phyloP scores from a whole-genome alignment of 306 rosid genomes.

The Abrus precatorius region DNA sequence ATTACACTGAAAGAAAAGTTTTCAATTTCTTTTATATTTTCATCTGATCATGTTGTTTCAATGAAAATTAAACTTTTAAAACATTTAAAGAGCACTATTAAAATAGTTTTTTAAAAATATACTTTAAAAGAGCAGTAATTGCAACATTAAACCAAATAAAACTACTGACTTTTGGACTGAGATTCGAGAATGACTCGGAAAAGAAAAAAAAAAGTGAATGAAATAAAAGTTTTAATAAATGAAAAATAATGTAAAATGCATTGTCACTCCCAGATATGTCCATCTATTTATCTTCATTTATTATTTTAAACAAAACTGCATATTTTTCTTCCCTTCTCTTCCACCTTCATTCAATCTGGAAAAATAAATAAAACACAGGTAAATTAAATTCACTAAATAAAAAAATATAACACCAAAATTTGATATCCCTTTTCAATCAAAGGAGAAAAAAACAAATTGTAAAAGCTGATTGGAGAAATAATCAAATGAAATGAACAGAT shows the following conservation, averaged over 20 bases:
- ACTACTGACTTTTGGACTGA: background rate
- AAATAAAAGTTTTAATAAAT: background rate
- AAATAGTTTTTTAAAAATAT: too few species aligned
- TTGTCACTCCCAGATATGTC: background rate
- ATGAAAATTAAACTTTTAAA: too few species aligned
- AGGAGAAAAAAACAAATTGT: constrained; percentile 12
- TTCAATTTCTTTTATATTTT: too few species aligned
- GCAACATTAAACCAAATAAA: background rate
- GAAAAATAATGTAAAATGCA: constrained; percentile 1
- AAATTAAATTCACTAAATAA: constrained; percentile 26
- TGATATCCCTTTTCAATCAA: constrained; percentile 26
- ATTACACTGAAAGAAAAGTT: too few species aligned
- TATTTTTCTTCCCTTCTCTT: background rate
- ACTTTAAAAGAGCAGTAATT: background rate
- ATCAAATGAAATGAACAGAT: constrained; percentile 36
- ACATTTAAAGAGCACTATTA: too few species aligned
- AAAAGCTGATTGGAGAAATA: constrained; percentile 45
- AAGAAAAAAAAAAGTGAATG: constrained; percentile 16
- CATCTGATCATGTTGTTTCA: too few species aligned
- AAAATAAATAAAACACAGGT: background rate
- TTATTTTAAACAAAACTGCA: constrained; percentile 18
- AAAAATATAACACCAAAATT: constrained; percentile 40
- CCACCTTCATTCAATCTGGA: constrained; percentile 22
- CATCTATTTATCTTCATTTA: background rate
- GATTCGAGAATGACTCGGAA: background rate